Percentiles rank a stretch among this genome's conserved stretches.
Evolutionary conservation across 2,329 filamentous ascomycete genomes (phyloP).

Genomic region (Paracamarosporium sp.): DNA sequence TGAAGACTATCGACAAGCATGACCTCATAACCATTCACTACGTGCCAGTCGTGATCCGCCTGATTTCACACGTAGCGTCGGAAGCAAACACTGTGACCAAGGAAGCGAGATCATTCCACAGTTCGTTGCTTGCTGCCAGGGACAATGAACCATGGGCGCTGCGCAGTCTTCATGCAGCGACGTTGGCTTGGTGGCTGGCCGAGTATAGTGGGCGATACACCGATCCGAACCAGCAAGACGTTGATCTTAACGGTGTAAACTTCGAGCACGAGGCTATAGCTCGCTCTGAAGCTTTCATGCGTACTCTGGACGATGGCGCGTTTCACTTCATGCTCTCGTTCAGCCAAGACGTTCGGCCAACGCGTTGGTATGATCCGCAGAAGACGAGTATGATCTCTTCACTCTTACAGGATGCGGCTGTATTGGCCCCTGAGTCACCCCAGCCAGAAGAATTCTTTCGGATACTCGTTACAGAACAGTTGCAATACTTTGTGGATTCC

Average conservation of each 20-base stretch:
- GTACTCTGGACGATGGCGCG: slow-evolving; percentile 83
- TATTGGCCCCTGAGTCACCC: slow-evolving; percentile 71
- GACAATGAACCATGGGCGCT: slow-evolving; percentile 76
- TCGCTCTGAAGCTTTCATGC: slow-evolving; percentile 75
- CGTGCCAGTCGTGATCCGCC: slow-evolving; percentile 78
- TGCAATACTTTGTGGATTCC: slow-evolving; percentile 87
- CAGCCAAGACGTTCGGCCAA: slow-evolving; percentile 78
- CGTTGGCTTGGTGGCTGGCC: slow-evolving; percentile 85
- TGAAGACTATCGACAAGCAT: slow-evolving; percentile 78
- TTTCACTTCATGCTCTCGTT: slow-evolving; percentile 91
- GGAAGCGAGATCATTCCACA: slow-evolving; percentile 74
- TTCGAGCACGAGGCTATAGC: slow-evolving; percentile 71
- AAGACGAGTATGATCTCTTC: slow-evolving; percentile 82
- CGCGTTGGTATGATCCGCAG: slow-evolving; percentile 87
- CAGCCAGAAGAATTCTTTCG: slow-evolving; percentile 77
- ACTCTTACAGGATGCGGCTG: slow-evolving; percentile 79
- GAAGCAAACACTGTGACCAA: slow-evolving; percentile 71
- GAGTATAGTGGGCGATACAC: slow-evolving; percentile 92
- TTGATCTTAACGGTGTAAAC: slow-evolving; percentile 60
- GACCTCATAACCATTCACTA: slow-evolving; percentile 80
- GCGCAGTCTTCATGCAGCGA: slow-evolving; percentile 77
- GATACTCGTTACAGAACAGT: slow-evolving; percentile 74
- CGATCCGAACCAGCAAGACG: slow-evolving; percentile 69
- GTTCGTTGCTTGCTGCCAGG: slow-evolving; percentile 68
- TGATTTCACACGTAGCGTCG: slow-evolving; percentile 77